Conservation (phyloP, 305 asterid genomes). For the Lippia alba region DNA sequence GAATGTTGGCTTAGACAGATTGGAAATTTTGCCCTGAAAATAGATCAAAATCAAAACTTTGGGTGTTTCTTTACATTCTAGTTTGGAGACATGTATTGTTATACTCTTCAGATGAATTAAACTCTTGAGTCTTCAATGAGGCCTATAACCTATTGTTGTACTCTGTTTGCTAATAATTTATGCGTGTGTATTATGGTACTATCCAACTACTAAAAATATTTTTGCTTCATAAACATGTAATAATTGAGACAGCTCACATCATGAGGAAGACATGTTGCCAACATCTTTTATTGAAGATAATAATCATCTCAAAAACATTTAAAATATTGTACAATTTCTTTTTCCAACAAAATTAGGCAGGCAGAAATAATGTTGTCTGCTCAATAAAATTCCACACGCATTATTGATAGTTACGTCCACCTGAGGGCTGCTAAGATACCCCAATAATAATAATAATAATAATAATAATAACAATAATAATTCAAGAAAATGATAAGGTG, state of each 20-base stretch:
- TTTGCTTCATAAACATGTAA: not conserved
- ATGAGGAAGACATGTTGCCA: not conserved
- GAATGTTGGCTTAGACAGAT: slow-evolving; percentile 31
- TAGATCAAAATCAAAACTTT: slow-evolving; percentile 13
- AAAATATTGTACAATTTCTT: not conserved
- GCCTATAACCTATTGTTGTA: slow-evolving; percentile 16
- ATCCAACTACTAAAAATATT: no score
- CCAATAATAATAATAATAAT: no score
- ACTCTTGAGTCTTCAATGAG: slow-evolving; percentile 14
- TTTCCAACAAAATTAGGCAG: not conserved
- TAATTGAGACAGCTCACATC: not conserved
- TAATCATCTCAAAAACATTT: no score
- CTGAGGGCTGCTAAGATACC: not conserved
- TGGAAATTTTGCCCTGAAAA: slow-evolving; percentile 38
- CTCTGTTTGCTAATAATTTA: not conserved
- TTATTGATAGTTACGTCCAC: not conserved
- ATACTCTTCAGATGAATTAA: slow-evolving; percentile 28
- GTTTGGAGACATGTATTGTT: slow-evolving; percentile 29
- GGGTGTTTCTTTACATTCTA: slow-evolving; percentile 24
- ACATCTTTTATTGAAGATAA: not conserved
- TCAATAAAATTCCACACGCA: not conserved
- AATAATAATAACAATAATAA: not conserved
- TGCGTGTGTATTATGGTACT: not conserved
- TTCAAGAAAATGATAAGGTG: not conserved
- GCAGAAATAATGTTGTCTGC: not conserved